phyloP scores from a whole-genome alignment of 2,329 filamentous ascomycete species.

The Mycogone perniciosa region DNA sequence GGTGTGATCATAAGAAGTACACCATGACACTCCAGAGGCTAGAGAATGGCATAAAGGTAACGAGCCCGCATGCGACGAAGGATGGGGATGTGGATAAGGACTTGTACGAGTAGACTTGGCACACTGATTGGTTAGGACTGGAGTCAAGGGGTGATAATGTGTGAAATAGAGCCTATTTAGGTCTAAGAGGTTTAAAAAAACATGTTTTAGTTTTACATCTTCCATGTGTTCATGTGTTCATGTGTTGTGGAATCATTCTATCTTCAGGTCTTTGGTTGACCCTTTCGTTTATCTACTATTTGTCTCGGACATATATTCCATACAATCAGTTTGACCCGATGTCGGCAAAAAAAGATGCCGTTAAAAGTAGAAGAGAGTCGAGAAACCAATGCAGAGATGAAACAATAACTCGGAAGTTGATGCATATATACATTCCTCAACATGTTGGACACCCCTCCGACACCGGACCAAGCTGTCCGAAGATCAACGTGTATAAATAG shows the following conservation, averaged over 20 bases:
- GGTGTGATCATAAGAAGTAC: conserved; percentile 40
- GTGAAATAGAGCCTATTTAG: too few species aligned
- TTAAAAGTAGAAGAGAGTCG: neutral
- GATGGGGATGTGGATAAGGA: conserved; percentile 20
- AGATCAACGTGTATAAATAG: neutral
- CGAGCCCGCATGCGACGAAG: conserved; percentile 37
- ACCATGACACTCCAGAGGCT: conserved; percentile 34
- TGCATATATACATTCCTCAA: neutral
- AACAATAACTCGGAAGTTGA: neutral
- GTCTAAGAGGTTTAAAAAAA: too few species aligned
- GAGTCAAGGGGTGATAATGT: neutral
- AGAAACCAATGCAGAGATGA: too few species aligned
- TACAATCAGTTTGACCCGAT: neutral
- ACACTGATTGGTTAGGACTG: neutral
- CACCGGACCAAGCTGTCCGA: conserved; percentile 2
- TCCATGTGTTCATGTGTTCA: too few species aligned
- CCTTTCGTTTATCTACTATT: neutral
- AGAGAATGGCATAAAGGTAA: conserved; percentile 41
- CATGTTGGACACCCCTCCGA: conserved; percentile 1
- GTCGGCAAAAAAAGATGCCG: neutral
- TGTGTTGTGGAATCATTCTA: too few species aligned
- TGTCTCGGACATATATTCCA: neutral
- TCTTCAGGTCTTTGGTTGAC: neutral
- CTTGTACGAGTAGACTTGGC: conserved; percentile 21
- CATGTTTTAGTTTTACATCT: too few species aligned